These are phyloP conservation scores for Solanum medicagineum DNA, from an alignment of 257 asterid genomes.

Conservation along the genomic window DNA sequence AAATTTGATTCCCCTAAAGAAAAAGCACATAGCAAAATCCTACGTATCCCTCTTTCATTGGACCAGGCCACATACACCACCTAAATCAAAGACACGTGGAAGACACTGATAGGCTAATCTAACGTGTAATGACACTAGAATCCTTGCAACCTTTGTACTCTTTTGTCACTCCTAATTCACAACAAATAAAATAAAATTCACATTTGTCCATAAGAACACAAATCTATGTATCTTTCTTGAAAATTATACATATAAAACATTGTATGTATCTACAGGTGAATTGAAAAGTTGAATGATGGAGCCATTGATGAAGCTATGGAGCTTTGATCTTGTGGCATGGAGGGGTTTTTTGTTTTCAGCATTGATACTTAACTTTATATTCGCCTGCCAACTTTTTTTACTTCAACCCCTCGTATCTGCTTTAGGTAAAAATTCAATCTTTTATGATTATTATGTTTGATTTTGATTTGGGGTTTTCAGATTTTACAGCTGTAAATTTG, in stretches of 20 bases:
- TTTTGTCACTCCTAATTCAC: background rate
- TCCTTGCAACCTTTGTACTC: background rate
- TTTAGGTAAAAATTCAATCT: conserved; percentile 19
- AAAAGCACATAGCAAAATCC: background rate
- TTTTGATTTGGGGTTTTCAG: background rate
- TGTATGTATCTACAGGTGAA: background rate
- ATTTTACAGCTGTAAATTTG: background rate
- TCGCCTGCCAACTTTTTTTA: conserved; percentile 59
- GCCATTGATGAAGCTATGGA: conserved; percentile 29
- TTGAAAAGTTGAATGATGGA: conserved; percentile 9
- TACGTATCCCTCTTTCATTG: conserved; percentile 14
- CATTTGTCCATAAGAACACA: background rate
- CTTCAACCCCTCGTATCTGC: conserved; percentile 81
- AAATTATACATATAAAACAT: background rate
- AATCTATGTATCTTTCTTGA: background rate
- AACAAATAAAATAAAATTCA: background rate
- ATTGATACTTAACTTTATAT: conserved; percentile 51
- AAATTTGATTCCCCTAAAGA: background rate
- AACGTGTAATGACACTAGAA: conserved; percentile 39
- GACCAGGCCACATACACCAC: background rate
- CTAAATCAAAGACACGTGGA: conserved; percentile 26
- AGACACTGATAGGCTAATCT: conserved; percentile 9
- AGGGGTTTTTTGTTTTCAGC: conserved; percentile 40
- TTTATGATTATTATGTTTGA: background rate
- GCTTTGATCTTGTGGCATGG: conserved; percentile 46